Conservation (phyloP, 129 eudicot species). For the Lactuca saligna region DNA sequence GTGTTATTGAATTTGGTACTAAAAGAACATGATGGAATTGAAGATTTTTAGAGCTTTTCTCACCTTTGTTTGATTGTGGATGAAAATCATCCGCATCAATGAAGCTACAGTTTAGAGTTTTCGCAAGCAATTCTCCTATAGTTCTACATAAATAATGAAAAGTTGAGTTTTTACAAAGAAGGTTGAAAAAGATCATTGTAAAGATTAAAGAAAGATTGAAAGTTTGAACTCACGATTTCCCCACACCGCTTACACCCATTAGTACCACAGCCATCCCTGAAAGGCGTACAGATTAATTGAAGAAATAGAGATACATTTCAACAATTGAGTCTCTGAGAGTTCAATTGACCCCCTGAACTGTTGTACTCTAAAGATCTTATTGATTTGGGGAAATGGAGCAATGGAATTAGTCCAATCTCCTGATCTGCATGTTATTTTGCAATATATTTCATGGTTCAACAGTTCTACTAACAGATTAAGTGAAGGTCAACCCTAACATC, state of each 20-base stretch:
- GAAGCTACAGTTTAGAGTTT: slow-evolving; percentile 48
- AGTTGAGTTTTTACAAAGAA: neutral
- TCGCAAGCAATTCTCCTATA: slow-evolving; percentile 71
- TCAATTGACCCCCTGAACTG: neutral
- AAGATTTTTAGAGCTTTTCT: neutral
- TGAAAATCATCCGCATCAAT: slow-evolving; percentile 96
- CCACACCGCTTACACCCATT: slow-evolving; percentile 96
- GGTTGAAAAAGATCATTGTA: neutral
- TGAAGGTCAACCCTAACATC: neutral
- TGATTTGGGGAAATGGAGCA: neutral
- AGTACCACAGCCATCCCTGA: slow-evolving; percentile 68
- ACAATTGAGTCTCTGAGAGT: neutral
- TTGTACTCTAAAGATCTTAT: neutral
- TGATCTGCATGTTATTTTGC: neutral
- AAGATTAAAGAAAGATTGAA: too few relatives aligned
- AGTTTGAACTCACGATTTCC: slow-evolving; percentile 76
- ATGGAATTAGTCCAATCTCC: neutral
- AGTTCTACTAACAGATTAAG: neutral
- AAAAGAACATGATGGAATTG: neutral
- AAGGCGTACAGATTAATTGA: neutral
- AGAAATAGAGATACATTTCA: neutral
- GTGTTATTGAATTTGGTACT: neutral
- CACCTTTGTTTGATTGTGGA: slow-evolving; percentile 87
- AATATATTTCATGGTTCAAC: neutral
- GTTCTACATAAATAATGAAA: slow-evolving; percentile 45